Evolutionary conservation across 768 basidiomycete species (phyloP).

Genomic region (Suillus lakei): DNA sequence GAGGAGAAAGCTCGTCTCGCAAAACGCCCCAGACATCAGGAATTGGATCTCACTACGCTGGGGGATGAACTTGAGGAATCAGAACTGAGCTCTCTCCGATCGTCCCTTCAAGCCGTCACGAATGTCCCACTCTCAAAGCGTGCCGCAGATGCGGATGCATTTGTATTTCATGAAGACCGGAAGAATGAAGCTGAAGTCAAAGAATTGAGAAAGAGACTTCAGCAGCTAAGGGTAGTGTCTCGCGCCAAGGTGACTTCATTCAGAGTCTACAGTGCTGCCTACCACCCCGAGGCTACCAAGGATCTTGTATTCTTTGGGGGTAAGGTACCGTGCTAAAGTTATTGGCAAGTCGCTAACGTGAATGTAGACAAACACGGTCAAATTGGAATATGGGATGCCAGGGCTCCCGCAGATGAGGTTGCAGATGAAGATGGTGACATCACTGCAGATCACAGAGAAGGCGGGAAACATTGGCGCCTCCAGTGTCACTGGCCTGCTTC

Average conservation of each 20-base stretch:
- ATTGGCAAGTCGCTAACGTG: not conserved
- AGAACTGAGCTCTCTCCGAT: slow-evolving; percentile 52
- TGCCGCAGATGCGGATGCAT: slow-evolving; percentile 52
- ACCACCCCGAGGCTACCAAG: slow-evolving; percentile 79
- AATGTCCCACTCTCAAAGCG: slow-evolving; percentile 43
- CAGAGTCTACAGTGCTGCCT: slow-evolving; percentile 77
- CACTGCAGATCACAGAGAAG: slow-evolving; percentile 48
- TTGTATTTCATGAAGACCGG: slow-evolving; percentile 51
- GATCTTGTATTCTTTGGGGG: slow-evolving; percentile 91
- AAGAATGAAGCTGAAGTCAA: slow-evolving; percentile 53
- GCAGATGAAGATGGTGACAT: slow-evolving; percentile 67
- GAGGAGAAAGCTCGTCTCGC: slow-evolving; percentile 68
- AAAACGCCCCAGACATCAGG: slow-evolving; percentile 69
- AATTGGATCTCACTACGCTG: slow-evolving; percentile 63
- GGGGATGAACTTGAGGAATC: slow-evolving; percentile 46
- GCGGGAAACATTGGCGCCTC: slow-evolving; percentile 80
- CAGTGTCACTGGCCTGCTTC: slow-evolving; percentile 87
- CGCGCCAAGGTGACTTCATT: slow-evolving; percentile 82
- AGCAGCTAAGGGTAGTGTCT: slow-evolving; percentile 65
- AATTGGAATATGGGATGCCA: slow-evolving; percentile 87
- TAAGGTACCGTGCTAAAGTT: slow-evolving; percentile 27
- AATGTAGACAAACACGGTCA: slow-evolving; percentile 78
- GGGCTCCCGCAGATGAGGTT: slow-evolving; percentile 66
- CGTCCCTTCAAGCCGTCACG: slow-evolving; percentile 46
- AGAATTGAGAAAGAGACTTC: slow-evolving; percentile 58